phyloP scores from a whole-genome alignment of 495 filamentous ascomycete genomes.

The Chaetomium fimeti region DNA sequence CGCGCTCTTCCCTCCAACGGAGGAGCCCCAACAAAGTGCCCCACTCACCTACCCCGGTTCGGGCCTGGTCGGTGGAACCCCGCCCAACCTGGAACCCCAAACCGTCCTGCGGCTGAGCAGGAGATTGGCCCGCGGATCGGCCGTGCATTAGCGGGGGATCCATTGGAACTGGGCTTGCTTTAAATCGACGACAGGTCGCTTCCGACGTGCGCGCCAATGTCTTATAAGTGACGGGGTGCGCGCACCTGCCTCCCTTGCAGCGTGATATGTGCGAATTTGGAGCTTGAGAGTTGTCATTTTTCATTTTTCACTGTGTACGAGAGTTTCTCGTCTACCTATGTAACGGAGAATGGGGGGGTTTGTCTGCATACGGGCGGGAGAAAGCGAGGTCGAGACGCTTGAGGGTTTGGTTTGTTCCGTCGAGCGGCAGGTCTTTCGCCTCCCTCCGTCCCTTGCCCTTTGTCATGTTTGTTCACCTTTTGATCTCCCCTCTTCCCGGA shows the following conservation, averaged over 20 bases:
- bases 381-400: not conserved
- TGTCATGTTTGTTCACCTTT: not conserved
- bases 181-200: constrained; percentile 27
- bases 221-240: not conserved
- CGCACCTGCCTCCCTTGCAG: constrained; percentile 2
- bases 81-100: no score
- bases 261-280: not conserved
- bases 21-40: no score
- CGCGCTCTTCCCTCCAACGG: no score
- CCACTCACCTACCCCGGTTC: no score
- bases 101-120: not conserved
- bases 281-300: not conserved
- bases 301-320: constrained; percentile 7
- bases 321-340: not conserved
- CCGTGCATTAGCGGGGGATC: not conserved
- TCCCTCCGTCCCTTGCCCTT: not conserved
- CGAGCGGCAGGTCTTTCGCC: no score
- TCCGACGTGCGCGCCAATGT: not conserved
- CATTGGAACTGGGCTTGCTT: constrained; percentile 7
- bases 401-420: no score
- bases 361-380: not conserved
- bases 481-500: not conserved
- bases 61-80: no score
- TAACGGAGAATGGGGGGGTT: not conserved
- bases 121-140: not conserved